Evolutionary conservation across 768 basidiomycete genomes (phyloP).

Genomic region (Lentinula boryana): DNA sequence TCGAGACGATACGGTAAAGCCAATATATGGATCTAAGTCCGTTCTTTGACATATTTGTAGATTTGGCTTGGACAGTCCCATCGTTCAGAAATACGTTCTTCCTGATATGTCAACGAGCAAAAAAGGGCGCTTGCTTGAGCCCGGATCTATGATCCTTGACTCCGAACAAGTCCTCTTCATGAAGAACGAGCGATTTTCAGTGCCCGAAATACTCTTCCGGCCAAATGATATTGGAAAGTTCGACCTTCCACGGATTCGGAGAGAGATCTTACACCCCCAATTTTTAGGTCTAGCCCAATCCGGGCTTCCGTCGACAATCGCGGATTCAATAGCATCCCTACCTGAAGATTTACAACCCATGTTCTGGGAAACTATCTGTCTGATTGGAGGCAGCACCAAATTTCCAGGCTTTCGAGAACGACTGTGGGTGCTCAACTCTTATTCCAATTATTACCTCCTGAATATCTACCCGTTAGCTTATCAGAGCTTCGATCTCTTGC

Average conservation of each 20-base stretch:
- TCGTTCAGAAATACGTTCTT: constrained; percentile 85
- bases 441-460: constrained; percentile 8
- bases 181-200: constrained; percentile 87
- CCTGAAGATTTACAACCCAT: constrained; percentile 82
- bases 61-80: constrained; percentile 53
- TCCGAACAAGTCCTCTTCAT: constrained; percentile 72
- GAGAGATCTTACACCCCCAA: constrained; percentile 14
- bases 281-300: constrained; percentile 67
- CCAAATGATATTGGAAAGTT: constrained; percentile 83
- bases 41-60: constrained; percentile 22
- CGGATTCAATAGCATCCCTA: constrained; percentile 67
- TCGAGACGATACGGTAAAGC: constrained; percentile 76
- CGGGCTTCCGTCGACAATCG: constrained; percentile 73
- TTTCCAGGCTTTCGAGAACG: constrained; percentile 69
- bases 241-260: constrained; percentile 6
- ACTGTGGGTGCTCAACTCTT: constrained; percentile 49
- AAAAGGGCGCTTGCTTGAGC: constrained; percentile 47
- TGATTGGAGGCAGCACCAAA: constrained; percentile 79
- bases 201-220: constrained; percentile 89
- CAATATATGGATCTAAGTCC: background rate
- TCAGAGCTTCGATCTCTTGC: constrained; percentile 74
- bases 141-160: constrained; percentile 47
- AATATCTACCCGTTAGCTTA: constrained; percentile 9
- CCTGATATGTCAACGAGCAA: constrained; percentile 77
- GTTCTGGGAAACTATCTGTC: constrained; percentile 93